Percentiles rank a stretch among this genome's conserved stretches.
Evolutionary conservation across 768 basidiomycete genomes (phyloP).

Genomic region (Collybia sordida): DNA sequence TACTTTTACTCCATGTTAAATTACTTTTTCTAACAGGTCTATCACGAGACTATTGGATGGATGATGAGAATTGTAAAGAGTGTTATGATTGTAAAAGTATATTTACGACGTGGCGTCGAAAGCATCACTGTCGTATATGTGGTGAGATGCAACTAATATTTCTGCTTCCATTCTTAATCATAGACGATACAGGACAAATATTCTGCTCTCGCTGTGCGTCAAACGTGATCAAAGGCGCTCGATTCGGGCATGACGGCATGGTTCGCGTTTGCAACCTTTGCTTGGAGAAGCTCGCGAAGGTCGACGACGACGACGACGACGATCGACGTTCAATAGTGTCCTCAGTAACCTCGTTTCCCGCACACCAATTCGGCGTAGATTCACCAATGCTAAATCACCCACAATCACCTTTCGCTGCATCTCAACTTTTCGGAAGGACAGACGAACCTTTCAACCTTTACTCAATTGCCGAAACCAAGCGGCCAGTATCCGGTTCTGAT

Average conservation of each 20-base stretch:
- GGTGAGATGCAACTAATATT: slow-evolving; percentile 46
- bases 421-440: slow-evolving; percentile 76
- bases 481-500: slow-evolving; percentile 53
- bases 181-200: slow-evolving; percentile 70
- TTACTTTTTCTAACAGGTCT: slow-evolving; percentile 49
- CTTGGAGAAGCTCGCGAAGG: slow-evolving; percentile 86
- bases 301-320: slow-evolving; percentile 88
- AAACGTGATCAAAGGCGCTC: slow-evolving; percentile 90
- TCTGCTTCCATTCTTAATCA: not conserved
- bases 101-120: slow-evolving; percentile 92
- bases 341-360: slow-evolving; percentile 67
- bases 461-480: slow-evolving; percentile 77
- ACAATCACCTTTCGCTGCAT: slow-evolving; percentile 87
- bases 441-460: slow-evolving; percentile 81
- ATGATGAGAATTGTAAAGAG: slow-evolving; percentile 92
- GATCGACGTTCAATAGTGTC: slow-evolving; percentile 82
- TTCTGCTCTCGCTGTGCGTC: slow-evolving; percentile 98
- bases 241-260: slow-evolving; percentile 95
- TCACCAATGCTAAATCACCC: slow-evolving; percentile 43
- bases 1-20: not conserved
- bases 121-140: slow-evolving; percentile 98
- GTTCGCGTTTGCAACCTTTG: slow-evolving; percentile 95
- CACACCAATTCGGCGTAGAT: slow-evolving; percentile 69
- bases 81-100: slow-evolving; percentile 95
- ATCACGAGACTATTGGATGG: slow-evolving; percentile 98